Evolutionary conservation across 257 asterid species (phyloP).

Genomic region (Datura wrightii): DNA sequence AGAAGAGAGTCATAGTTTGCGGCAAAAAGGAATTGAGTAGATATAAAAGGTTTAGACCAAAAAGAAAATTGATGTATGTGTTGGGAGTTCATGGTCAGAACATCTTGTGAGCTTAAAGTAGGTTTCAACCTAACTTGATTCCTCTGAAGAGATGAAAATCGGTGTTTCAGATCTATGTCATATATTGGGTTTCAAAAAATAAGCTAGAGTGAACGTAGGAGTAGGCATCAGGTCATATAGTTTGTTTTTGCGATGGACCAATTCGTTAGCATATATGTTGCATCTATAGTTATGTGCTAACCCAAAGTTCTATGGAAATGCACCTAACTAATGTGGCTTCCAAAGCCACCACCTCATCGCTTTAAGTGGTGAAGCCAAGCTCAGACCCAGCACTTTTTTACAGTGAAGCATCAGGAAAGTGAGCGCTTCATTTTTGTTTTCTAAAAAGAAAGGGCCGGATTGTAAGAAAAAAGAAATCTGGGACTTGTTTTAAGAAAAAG

Average conservation of each 20-base stretch:
- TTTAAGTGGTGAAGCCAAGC: no score
- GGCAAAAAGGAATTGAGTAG: background rate
- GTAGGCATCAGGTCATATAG: background rate
- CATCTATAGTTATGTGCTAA: background rate
- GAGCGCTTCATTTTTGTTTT: no score
- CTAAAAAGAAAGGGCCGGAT: no score
- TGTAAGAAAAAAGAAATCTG: no score
- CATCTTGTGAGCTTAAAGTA: constrained; percentile 16
- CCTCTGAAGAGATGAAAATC: background rate
- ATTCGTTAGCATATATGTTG: background rate
- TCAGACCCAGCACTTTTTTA: no score
- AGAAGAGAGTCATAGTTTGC: background rate
- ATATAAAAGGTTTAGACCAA: background rate
- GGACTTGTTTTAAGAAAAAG: no score
- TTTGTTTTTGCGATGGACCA: background rate
- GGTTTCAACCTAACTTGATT: background rate
- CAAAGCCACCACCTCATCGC: no score
- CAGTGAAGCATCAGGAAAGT: no score
- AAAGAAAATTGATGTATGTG: no score
- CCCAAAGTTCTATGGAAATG: background rate
- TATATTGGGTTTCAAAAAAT: background rate
- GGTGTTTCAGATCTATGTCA: background rate
- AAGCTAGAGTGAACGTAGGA: background rate
- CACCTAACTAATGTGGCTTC: background rate
- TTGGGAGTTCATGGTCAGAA: background rate